Evolutionary conservation across 805 yeast genomes (phyloP).

Genomic region (Pichia ethanolica): DNA sequence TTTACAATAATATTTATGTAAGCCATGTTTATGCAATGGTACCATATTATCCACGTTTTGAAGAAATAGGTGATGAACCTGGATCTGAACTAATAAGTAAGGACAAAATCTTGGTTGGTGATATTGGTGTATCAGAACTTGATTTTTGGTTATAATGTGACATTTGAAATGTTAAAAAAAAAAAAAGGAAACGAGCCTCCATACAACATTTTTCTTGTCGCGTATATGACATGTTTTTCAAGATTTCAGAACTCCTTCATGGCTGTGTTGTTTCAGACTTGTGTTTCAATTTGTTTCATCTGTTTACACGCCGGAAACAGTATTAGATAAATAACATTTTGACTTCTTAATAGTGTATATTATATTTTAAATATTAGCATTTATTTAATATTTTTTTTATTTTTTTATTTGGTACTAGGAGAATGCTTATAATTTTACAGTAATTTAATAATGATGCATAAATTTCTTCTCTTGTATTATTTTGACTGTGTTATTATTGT

Average conservation of each 20-base stretch:
- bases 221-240: background rate
- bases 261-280: conserved; percentile 4
- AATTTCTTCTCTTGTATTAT: too few species aligned
- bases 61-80: conserved; percentile 18
- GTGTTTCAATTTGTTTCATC: too few species aligned
- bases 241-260: background rate
- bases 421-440: too few species aligned
- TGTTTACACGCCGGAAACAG: too few species aligned
- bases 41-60: conserved; percentile 71
- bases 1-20: conserved; percentile 70
- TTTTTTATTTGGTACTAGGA: too few species aligned
- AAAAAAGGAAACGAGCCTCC: background rate
- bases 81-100: background rate
- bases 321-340: too few species aligned
- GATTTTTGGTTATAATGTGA: conserved; percentile 23
- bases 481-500: too few species aligned
- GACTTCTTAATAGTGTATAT: too few species aligned
- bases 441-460: too few species aligned
- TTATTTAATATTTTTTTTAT: too few species aligned
- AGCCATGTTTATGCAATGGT: conserved; percentile 69
- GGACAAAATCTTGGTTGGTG: conserved; percentile 11
- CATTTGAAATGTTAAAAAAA: background rate
- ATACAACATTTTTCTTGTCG: background rate
- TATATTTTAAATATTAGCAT: too few species aligned
- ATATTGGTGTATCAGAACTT: conserved; percentile 24